These are phyloP conservation scores for Catenaria anguillulae DNA, from an alignment of 371 early-diverging fungal species.

Conservation along the genomic window DNA sequence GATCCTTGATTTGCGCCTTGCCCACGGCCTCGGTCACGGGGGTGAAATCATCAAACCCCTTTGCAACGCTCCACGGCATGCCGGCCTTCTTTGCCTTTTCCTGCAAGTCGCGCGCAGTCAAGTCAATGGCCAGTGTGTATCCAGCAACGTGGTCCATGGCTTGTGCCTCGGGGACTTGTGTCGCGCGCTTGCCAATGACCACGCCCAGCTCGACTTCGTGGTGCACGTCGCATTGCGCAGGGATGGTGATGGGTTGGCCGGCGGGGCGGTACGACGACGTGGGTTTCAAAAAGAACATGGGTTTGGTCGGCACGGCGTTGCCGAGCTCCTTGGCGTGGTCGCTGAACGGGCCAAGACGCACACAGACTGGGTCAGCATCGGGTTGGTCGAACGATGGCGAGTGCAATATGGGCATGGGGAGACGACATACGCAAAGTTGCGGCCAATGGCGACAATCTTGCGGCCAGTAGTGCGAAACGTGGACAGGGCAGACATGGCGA, in stretches of 20 bases:
- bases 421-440: constrained; percentile 44
- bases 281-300: constrained; percentile 91
- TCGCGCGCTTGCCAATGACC: constrained; percentile 72
- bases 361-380: neutral
- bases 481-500: neutral
- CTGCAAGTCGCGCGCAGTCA: constrained; percentile 77
- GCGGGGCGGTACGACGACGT: constrained; percentile 62
- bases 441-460: constrained; percentile 83
- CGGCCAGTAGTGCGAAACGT: constrained; percentile 43
- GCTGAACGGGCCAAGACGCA: constrained; percentile 18
- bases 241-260: constrained; percentile 63
- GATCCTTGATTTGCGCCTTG: constrained; percentile 49
- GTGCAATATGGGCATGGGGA: no score
- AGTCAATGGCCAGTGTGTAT: constrained; percentile 79
- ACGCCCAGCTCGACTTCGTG: constrained; percentile 95
- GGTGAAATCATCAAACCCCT: constrained; percentile 90
- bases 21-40: constrained; percentile 76
- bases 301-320: constrained; percentile 69
- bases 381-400: neutral
- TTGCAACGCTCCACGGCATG: constrained; percentile 80
- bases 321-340: constrained; percentile 87
- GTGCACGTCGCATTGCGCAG: constrained; percentile 62
- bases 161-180: constrained; percentile 47
- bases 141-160: constrained; percentile 58
- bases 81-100: constrained; percentile 67